Conservation (phyloP, 345 rosid species). For the Sisymbrium altissimum region DNA sequence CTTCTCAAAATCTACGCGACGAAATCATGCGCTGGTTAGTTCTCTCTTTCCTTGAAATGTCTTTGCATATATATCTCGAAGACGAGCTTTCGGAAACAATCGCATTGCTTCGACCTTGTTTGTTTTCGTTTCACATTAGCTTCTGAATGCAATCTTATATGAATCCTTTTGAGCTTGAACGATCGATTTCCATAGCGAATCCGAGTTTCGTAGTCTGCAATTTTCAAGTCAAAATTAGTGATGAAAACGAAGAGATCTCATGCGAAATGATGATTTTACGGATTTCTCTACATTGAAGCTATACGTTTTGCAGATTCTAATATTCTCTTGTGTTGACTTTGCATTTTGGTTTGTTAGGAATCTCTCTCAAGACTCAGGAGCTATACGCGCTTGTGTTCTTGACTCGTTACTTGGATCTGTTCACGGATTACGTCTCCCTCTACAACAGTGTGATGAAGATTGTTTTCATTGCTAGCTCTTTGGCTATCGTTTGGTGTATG, state of each 20-base stretch:
- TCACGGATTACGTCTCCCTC: constrained; percentile 70
- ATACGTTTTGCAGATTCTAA: background rate
- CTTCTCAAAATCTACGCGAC: constrained; percentile 98
- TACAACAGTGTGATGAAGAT: constrained; percentile 88
- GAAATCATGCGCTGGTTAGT: constrained; percentile 80
- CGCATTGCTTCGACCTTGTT: constrained; percentile 18
- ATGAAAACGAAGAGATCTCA: background rate
- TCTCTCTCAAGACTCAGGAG: constrained; percentile 95
- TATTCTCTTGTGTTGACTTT: constrained; percentile 5
- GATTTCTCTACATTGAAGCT: background rate
- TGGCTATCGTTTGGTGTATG: constrained; percentile 93
- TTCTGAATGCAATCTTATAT: constrained; percentile 5
- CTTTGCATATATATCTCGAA: background rate
- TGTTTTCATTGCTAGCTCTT: constrained; percentile 77
- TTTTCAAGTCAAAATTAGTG: constrained; percentile 13
- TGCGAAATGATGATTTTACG: background rate
- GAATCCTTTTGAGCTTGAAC: background rate
- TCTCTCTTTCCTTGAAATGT: constrained; percentile 5
- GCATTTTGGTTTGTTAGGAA: constrained; percentile 43
- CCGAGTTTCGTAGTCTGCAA: background rate
- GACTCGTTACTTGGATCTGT: constrained; percentile 83
- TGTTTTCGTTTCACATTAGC: background rate
- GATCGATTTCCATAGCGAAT: background rate
- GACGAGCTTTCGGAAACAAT: constrained; percentile 25
- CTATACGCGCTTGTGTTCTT: constrained; percentile 80